phyloP scores from a whole-genome alignment of 177 flowering plant species.

The Vitis hybrid region DNA sequence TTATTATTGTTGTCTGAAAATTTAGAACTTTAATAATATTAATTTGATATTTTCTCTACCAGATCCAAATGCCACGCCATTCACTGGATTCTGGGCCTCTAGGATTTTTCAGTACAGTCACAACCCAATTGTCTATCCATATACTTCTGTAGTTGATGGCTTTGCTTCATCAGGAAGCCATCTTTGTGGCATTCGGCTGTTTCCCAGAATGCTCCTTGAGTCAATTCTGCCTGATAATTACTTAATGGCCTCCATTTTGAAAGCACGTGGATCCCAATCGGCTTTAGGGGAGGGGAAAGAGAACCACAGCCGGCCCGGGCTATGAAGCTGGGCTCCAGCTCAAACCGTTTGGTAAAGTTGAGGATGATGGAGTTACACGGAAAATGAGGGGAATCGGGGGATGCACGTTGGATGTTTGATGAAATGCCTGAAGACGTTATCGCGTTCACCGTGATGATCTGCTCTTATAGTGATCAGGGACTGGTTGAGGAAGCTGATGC shows the following conservation, averaged over 20 bases:
- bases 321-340: slow-evolving; percentile 30
- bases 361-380: slow-evolving; percentile 35
- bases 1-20: too few species aligned
- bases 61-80: too few species aligned
- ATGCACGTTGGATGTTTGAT: slow-evolving; percentile 27
- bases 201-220: slow-evolving; percentile 1
- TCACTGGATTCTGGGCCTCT: too few species aligned
- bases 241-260: slow-evolving; percentile 30
- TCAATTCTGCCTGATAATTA: slow-evolving; percentile 20
- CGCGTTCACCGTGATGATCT: slow-evolving; percentile 30
- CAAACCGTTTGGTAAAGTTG: too few species aligned
- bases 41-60: too few species aligned
- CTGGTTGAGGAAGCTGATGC: slow-evolving; percentile 18
- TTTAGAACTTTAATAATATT: too few species aligned
- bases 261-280: slow-evolving; percentile 18
- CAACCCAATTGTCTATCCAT: too few species aligned
- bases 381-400: slow-evolving; percentile 31
- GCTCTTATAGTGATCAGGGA: slow-evolving; percentile 23
- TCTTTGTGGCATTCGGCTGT: too few species aligned
- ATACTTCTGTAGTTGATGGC: too few species aligned
- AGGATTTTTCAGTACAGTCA: too few species aligned
- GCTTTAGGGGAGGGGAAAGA: background rate
- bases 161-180: too few species aligned
- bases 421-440: slow-evolving; percentile 36
- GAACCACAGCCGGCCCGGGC: slow-evolving; percentile 31